A percentile compares a stretch with the other conserved stretches of the same genome.
phyloP scores from a whole-genome alignment of 805 yeast species.

The Sungouiella blattae region DNA sequence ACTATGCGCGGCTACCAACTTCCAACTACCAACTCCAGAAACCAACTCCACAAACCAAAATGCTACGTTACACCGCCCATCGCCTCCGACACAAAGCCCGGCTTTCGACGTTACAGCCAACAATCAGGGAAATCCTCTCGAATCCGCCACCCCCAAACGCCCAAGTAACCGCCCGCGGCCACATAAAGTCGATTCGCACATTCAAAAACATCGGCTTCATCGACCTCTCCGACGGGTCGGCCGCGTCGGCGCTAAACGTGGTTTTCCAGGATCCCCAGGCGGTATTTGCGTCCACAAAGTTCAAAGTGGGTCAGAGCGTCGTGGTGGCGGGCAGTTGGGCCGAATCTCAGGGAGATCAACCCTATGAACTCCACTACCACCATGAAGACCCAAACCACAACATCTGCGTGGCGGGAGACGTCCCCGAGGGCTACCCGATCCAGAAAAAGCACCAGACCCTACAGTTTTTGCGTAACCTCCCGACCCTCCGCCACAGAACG shows the following conservation, averaged over 20 bases:
- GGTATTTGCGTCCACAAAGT: slow-evolving; percentile 26
- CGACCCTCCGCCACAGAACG: slow-evolving; percentile 76
- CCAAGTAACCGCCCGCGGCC: slow-evolving; percentile 54
- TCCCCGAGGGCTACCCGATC: slow-evolving; percentile 66
- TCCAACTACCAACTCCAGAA: too few relatives aligned
- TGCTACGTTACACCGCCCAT: neutral
- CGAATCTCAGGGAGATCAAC: slow-evolving; percentile 31
- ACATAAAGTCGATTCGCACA: slow-evolving; percentile 61
- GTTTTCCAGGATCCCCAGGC: slow-evolving; percentile 27
- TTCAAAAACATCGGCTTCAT: slow-evolving; percentile 78
- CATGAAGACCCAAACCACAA: slow-evolving; percentile 23
- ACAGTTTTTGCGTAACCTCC: slow-evolving; percentile 66
- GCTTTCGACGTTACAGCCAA: slow-evolving; percentile 6
- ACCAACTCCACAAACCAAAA: too few relatives aligned
- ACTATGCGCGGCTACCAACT: too few relatives aligned
- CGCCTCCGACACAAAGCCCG: neutral
- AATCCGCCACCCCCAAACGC: slow-evolving; percentile 19
- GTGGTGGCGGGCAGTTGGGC: slow-evolving; percentile 30
- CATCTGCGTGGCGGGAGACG: slow-evolving; percentile 56
- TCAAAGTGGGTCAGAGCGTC: slow-evolving; percentile 46
- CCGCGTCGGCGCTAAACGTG: slow-evolving; percentile 50
- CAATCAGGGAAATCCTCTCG: slow-evolving; percentile 9
- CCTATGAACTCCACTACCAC: slow-evolving; percentile 27
- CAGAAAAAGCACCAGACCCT: slow-evolving; percentile 74
- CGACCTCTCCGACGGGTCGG: slow-evolving; percentile 78